Base-by-base conservation (phyloP, 805 yeast genomes). In the Candida saitoana region DNA sequence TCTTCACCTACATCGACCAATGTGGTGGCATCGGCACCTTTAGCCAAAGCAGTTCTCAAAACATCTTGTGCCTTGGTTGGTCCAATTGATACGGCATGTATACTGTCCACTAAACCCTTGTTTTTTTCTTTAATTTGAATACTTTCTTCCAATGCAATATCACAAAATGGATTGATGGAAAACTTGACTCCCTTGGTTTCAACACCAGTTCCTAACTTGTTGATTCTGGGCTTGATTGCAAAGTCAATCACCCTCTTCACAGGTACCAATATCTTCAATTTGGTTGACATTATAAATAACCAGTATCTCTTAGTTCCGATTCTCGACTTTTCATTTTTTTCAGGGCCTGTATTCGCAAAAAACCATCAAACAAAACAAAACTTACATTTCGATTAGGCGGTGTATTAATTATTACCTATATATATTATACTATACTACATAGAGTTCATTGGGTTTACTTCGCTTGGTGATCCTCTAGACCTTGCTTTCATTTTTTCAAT, bases 121-220 rank as follows among this genome's bases (percentile, higher is more conserved):
- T 84, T 65, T 30, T 71, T 70, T 51, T 84, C 88, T 55, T 76
- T 80, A 53, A 93, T 76, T 52, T 83, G 78, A 33, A 90, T 70
- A 1, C 98, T 95, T 63, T 93, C 99, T 66, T 93, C 99, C 40
- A 93, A 79, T 6, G 99, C 99, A 59, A 93, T 93, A 66, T 93
- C 99, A 67, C 96, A 93, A 65, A 93, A 93, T 43, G 99, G 99
- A 62, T 93, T 93, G 63, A 91, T 87, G 57, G 88, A 79, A 72
- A 84, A 89, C 68, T 91, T 91, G 51, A 87, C 87, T 44, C 96
- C 97, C 49, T 84, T 79, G 42, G 91, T 80, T 52, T 89, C 96
- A 38, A 86, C 80, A 4, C 93, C 96, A 8, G 88, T 83, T 38
- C 80, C 80, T 11, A 95, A 70, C 63, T 87, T 82, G 72, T 89